Base-by-base conservation (phyloP, 768 basidiomycete genomes). In the Cyclocybe cylindracea region DNA sequence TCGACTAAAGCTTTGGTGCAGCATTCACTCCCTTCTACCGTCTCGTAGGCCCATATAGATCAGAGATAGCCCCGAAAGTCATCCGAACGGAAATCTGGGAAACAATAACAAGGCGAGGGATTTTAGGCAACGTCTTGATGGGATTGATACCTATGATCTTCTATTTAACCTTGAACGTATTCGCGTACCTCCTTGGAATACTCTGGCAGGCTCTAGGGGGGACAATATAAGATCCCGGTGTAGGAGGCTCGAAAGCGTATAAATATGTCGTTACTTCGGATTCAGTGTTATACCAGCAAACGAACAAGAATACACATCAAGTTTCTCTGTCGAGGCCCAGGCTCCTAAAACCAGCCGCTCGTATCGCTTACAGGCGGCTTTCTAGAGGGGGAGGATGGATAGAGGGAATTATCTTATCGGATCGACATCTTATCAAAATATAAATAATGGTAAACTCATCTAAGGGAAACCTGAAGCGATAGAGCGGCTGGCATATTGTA, bases 21-120 rank as follows among this genome's bases (percentile, higher is more conserved):
- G 78, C 82, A 10, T 85, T 83, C 63, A 80, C 77, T 3, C 64
- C 79, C 4, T 82, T 83, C 60, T 85, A 84, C 57, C 77, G 84
- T 19, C 70, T 85, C 7, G 59, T 76, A 36, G 82, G 82, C 0
- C 84, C 83, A 0, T 84, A 70, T 66, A 66, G 62, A 33, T 76
- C 76, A 7, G 33, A 61, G 2, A 49, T 40, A 10, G 80, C 79
- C 8, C 70, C 76, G 2, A 50, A 65, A 7, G 71, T 81, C 19
- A 73, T 81, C 51, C 75, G 74, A 60, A 79, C 76, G 2, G 84
- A 85, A 62, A 64, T 85, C 6, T 84, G 79, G 80, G 83, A 85
- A 19, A 83, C 82, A 2, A 78, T 85, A 46, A 72, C 69, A 3
- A 73, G 84, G 0, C 65, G 84, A 45, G 83, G 83, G 1, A 16